Evolutionary conservation across 768 basidiomycete genomes (phyloP).

Genomic region (Suillus bovinus): DNA sequence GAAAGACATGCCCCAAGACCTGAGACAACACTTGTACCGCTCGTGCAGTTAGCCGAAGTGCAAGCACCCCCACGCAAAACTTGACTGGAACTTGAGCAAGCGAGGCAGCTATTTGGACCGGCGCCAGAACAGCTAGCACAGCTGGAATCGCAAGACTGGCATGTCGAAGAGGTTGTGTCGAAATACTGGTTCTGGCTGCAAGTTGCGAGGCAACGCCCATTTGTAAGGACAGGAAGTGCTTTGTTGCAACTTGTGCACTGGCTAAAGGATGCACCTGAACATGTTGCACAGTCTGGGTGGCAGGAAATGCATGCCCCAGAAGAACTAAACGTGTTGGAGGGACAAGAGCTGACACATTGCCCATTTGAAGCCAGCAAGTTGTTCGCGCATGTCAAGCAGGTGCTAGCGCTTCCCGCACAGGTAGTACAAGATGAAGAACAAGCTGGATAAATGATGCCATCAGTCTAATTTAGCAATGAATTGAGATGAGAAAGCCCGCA

Average conservation of each 20-base stretch:
- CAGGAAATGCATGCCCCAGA: constrained; percentile 70
- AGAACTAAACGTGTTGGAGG: constrained; percentile 67
- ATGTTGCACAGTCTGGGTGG: constrained; percentile 85
- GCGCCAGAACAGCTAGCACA: constrained; percentile 79
- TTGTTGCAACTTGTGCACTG: constrained; percentile 76
- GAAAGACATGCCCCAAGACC: constrained; percentile 80
- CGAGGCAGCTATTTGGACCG: constrained; percentile 68
- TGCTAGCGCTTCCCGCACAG: constrained; percentile 64
- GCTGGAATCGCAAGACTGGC: constrained; percentile 70
- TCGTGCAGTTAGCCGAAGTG: constrained; percentile 58
- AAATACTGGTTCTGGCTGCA: constrained; percentile 75
- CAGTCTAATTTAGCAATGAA: background rate
- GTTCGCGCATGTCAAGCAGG: constrained; percentile 73
- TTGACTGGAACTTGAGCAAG: constrained; percentile 62
- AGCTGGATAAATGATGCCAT: constrained; percentile 36
- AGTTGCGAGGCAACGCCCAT: constrained; percentile 76
- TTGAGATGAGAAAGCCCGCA: constrained; percentile 36
- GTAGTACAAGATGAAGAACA: constrained; percentile 75
- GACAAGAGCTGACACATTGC: constrained; percentile 75
- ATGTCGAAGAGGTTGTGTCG: constrained; percentile 61
- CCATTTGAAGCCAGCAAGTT: constrained; percentile 69
- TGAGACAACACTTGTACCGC: constrained; percentile 55
- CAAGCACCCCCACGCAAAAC: constrained; percentile 70
- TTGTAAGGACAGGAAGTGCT: constrained; percentile 67
- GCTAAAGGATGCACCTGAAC: constrained; percentile 75